Conservation (phyloP, 306 rosid genomes). For the Acacia confusa region DNA sequence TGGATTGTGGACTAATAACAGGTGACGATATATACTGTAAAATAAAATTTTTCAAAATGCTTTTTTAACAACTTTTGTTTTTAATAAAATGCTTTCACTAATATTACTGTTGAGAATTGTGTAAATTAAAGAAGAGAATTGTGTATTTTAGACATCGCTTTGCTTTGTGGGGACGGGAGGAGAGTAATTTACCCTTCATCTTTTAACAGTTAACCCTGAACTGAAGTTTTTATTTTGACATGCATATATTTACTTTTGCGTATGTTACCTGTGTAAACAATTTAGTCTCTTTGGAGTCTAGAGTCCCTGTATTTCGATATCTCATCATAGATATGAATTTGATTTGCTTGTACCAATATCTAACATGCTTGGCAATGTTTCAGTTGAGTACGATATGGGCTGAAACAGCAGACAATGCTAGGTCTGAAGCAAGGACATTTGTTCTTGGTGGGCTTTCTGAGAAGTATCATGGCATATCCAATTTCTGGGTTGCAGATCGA, state of each 20-base stretch:
- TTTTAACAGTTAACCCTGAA: background rate
- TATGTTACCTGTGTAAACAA: too few species aligned
- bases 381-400: constrained; percentile 99
- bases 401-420: constrained; percentile 94
- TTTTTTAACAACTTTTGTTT: background rate
- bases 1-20: constrained; percentile 8
- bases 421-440: constrained; percentile 85
- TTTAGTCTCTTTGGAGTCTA: background rate
- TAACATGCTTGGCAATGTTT: constrained; percentile 32
- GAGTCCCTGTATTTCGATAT: background rate
- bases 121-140: background rate
- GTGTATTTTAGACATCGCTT: background rate
- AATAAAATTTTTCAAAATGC: background rate
- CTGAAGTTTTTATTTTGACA: background rate
- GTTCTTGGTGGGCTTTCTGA: constrained; percentile 94
- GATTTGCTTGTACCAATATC: background rate
- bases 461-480: constrained; percentile 71
- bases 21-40: background rate
- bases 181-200: background rate
- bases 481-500: constrained; percentile 87
- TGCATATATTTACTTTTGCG: constrained; percentile 8
- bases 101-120: background rate
- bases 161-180: background rate
- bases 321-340: constrained; percentile 14
- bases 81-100: background rate